Evolutionary conservation across 768 basidiomycete genomes (phyloP), one percentile per base, ranked within the genome.

Genomic region (Phlebiopsis gigantea): DNA sequence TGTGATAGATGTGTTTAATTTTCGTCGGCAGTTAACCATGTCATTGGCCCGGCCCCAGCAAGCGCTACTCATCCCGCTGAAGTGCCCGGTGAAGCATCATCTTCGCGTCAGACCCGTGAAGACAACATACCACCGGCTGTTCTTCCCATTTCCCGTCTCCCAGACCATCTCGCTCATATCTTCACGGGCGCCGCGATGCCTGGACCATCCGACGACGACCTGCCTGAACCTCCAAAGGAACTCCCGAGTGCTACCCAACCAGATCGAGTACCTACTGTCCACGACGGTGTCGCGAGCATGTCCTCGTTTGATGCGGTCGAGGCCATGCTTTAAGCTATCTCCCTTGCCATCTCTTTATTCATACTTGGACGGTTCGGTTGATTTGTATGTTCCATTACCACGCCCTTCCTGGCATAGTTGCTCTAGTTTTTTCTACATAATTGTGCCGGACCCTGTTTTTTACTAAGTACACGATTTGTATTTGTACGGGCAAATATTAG

Each of bases 1-100:
- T 24, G 26, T 21, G 8, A 30, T n/a, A 5, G 2, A 30, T 26
- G 17, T 15, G 17, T 25, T 29, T 45, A n/a, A 31, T 22, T 30
- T 0, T 54, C 9, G n/a, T 25, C 28, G 39, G 17, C 46, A 72
- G 71, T 68, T 60, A 72, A 72, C 47, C 71, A 72, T 41, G 60
- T 72, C 50, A 67, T 72, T n/a, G 59, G 60, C 8, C 51, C 63
- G 5, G 57, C 59, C 19, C 57, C 60, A 24, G 24, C 30, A n/a
- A 22, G 34, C 26, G 47, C 7, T 25, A 12, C 21, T 10, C 45
- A 46, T n/a, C n/a, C n/a, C n/a, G n/a, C n/a, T n/a, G n/a, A n/a
- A n/a, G n/a, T n/a, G n/a, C n/a, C n/a, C n/a, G n/a, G 34, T 9
- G 34, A 39, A 39, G 34, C 8, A 39, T 17, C 34, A 39, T 39